A percentile compares a stretch with the other conserved stretches of the same genome.
These are phyloP conservation scores for Globisporangium cystogenes DNA, from an alignment of 352 stramenopile genomes.

Conservation along the genomic window DNA sequence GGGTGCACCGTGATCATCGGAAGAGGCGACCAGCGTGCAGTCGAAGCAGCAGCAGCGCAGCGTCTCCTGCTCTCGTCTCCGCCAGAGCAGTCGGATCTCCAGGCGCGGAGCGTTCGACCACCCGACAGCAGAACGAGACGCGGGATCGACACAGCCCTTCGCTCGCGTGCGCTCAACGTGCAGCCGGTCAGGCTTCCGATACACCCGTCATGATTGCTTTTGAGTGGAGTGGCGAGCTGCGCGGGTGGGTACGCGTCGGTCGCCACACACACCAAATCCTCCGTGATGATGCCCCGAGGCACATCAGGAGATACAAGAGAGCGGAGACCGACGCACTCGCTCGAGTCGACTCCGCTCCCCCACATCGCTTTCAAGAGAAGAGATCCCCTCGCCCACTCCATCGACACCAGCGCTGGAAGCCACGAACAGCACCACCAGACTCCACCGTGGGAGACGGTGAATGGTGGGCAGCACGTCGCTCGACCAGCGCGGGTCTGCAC, in stretches of 20 bases:
- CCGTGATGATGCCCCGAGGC: constrained; percentile 55
- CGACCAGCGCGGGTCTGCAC: background rate
- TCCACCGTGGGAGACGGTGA: too few species aligned
- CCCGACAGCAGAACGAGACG: background rate
- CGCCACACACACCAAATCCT: constrained; percentile 84
- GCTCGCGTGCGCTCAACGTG: constrained; percentile 7
- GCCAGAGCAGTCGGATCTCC: background rate
- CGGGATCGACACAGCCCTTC: constrained; percentile 1
- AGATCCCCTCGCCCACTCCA: constrained; percentile 18
- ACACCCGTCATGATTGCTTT: constrained; percentile 87
- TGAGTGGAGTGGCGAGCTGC: constrained; percentile 66
- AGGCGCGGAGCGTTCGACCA: background rate
- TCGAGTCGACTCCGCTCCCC: constrained; percentile 7
- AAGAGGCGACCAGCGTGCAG: constrained; percentile 4
- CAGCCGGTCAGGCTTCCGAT: constrained; percentile 23
- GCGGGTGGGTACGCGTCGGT: constrained; percentile 4
- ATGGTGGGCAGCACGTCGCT: background rate
- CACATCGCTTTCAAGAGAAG: constrained; percentile 88
- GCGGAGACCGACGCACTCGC: background rate
- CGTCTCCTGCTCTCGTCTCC: background rate
- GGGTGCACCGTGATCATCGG: constrained; percentile 42
- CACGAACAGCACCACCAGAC: background rate
- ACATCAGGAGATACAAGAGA: constrained; percentile 75
- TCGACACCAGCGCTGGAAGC: background rate
- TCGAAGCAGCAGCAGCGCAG: constrained; percentile 3